Percentiles rank a stretch among this genome's conserved stretches.
Conservation (phyloP, 2,329 filamentous ascomycete genomes). For the Botrytis porri region DNA sequence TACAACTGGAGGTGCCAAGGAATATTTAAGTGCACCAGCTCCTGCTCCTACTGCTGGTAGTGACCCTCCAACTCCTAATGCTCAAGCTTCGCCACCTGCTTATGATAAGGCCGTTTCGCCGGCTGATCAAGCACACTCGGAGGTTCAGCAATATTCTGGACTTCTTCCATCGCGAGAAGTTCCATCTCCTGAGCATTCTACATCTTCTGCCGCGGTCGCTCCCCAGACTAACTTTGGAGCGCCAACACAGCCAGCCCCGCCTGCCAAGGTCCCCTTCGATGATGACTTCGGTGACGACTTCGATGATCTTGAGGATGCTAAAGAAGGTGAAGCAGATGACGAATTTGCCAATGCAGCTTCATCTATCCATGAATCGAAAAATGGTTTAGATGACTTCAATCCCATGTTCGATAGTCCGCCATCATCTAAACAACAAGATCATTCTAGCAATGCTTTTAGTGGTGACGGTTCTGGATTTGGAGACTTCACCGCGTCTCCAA, state of each 20-base stretch:
- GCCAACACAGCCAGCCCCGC: constrained; percentile 38
- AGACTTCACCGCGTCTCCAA: constrained; percentile 50
- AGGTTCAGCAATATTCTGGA: constrained; percentile 50
- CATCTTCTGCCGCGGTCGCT: constrained; percentile 32
- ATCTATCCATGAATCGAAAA: constrained; percentile 52
- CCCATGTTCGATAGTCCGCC: constrained; percentile 69
- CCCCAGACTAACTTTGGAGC: constrained; percentile 29
- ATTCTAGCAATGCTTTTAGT: constrained; percentile 33
- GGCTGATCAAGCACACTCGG: constrained; percentile 47
- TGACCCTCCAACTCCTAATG: constrained; percentile 50
- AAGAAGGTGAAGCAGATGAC: constrained; percentile 75
- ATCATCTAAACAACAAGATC: constrained; percentile 34
- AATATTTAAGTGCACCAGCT: constrained; percentile 32
- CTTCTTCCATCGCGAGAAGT: constrained; percentile 54
- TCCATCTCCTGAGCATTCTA: constrained; percentile 40
- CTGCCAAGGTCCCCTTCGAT: constrained; percentile 58
- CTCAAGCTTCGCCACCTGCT: constrained; percentile 56
- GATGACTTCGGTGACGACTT: constrained; percentile 75
- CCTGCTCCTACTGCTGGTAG: constrained; percentile 35
- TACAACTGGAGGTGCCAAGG: constrained; percentile 35
- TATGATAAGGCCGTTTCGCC: constrained; percentile 47
- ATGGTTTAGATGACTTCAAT: constrained; percentile 74
- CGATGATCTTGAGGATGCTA: constrained; percentile 78
- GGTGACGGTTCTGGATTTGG: constrained; percentile 38
- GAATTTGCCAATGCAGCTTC: constrained; percentile 66